Percentiles rank a stretch among this genome's conserved stretches.
Evolutionary conservation across 1,284 basidiomycete species (phyloP).

Genomic region (Mycosarcoma maydis): DNA sequence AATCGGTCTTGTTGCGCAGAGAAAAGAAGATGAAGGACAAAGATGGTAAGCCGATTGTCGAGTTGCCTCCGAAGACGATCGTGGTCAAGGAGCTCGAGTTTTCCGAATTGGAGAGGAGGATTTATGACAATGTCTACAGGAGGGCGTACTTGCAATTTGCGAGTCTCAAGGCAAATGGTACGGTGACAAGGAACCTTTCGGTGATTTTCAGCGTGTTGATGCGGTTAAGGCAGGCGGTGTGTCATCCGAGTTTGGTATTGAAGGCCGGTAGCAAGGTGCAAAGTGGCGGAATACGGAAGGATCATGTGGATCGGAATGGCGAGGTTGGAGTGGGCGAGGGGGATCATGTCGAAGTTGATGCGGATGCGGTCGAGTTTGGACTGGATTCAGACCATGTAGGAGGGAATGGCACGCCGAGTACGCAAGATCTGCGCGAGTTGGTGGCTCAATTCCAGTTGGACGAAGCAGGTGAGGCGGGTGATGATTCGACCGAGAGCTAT

Average conservation of each 20-base stretch:
- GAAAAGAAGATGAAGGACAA: conserved; percentile 91
- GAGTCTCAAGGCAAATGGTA: conserved; percentile 53
- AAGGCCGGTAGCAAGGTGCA: conserved; percentile 41
- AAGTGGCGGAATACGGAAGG: conserved; percentile 1
- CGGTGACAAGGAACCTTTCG: conserved; percentile 64
- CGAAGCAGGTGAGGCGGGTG: conserved; percentile 1
- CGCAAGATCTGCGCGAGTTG: conserved; percentile 45
- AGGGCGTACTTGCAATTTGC: conserved; percentile 61
- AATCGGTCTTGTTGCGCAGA: conserved; percentile 76
- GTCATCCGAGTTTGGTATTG: conserved; percentile 68
- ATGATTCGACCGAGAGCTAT: conserved; percentile 14
- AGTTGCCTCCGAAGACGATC: conserved; percentile 85
- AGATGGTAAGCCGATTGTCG: conserved; percentile 87
- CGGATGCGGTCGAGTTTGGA: conserved; percentile 16
- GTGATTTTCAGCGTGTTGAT: conserved; percentile 69
- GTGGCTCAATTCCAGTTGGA: conserved; percentile 50
- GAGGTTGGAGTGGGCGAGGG: conserved; percentile 11
- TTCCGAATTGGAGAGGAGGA: conserved; percentile 60
- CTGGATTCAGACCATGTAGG: conserved; percentile 23
- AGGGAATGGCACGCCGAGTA: conserved; percentile 22
- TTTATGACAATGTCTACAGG: conserved; percentile 66
- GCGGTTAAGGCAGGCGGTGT: conserved; percentile 68
- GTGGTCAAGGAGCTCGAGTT: conserved; percentile 55
- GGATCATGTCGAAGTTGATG: conserved; percentile 9
- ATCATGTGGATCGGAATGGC: too few relatives aligned